Conservation (phyloP, 495 filamentous ascomycete species). For the Lasiosphaeria hispida region DNA sequence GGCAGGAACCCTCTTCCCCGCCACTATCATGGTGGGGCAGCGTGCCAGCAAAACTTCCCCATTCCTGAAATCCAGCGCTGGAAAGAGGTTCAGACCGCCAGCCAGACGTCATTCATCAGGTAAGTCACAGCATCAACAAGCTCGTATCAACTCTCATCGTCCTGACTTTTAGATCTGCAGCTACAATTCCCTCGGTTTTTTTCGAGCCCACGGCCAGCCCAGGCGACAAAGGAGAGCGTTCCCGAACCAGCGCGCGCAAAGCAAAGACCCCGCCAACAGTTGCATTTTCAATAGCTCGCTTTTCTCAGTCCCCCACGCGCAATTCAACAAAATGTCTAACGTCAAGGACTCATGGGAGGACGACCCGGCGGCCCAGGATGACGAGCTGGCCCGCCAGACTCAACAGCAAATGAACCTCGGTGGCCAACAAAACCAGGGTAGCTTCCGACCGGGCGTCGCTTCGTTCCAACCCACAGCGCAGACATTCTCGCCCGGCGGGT, state of each 20-base stretch:
- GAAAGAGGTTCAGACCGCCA: not conserved
- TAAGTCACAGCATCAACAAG: too few species aligned
- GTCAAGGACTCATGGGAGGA: constrained; percentile 91
- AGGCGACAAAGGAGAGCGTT: not conserved
- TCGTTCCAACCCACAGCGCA: constrained; percentile 78
- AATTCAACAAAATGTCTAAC: constrained; percentile 63
- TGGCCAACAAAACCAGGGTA: constrained; percentile 46
- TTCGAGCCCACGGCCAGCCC: too few species aligned
- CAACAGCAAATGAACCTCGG: constrained; percentile 75
- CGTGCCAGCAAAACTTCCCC: constrained; percentile 18
- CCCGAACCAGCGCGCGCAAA: not conserved
- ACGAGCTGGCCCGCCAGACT: constrained; percentile 75
- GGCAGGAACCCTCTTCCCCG: constrained; percentile 26
- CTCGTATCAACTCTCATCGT: too few species aligned
- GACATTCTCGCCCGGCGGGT: constrained; percentile 71
- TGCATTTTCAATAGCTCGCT: too few species aligned
- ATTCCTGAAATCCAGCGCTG: constrained; percentile 4
- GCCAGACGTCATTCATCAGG: not conserved
- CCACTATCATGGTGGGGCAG: constrained; percentile 32
- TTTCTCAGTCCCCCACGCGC: too few species aligned
- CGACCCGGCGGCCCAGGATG: constrained; percentile 82
- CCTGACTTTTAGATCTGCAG: too few species aligned
- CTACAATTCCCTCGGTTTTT: too few species aligned
- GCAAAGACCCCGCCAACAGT: constrained; percentile 1
- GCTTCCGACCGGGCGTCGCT: constrained; percentile 73